A percentile compares a stretch with the other conserved stretches of the same genome.
These are phyloP conservation scores for Yamagishiella unicocca DNA, from an alignment of 139 green algal species.

Conservation along the genomic window DNA sequence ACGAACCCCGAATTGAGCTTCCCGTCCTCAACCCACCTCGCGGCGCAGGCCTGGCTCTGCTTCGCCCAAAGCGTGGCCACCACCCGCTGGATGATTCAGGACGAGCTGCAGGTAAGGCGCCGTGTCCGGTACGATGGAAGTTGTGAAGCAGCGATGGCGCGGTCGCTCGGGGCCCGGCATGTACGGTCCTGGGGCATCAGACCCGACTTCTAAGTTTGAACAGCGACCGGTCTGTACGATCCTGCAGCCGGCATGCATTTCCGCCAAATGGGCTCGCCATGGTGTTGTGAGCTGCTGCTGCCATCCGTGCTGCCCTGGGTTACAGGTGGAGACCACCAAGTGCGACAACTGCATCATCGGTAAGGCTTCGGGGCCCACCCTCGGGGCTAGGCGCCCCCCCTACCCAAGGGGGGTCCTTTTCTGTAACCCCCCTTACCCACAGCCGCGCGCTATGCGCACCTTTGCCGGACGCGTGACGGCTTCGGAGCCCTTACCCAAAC, in stretches of 20 bases:
- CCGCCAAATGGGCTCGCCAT: no score
- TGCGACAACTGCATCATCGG: slow-evolving; percentile 88
- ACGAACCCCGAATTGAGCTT: no score
- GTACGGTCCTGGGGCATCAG: no score
- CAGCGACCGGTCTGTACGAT: no score
- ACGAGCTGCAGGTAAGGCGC: slow-evolving; percentile 71
- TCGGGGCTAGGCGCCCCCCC: not conserved
- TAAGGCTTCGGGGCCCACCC: not conserved
- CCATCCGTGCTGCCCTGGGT: not conserved
- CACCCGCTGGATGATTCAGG: slow-evolving; percentile 87
- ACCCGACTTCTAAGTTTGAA: no score
- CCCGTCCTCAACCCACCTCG: no score
- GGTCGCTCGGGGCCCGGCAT: no score
- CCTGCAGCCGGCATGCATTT: no score
- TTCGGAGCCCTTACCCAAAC: no score
- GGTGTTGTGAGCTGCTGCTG: not conserved
- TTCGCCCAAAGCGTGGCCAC: slow-evolving; percentile 70
- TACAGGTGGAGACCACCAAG: slow-evolving; percentile 71
- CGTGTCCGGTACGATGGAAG: not conserved
- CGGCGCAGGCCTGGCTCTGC: slow-evolving; percentile 71
- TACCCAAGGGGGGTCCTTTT: not conserved
- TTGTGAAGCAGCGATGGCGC: not conserved
- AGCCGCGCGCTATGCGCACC: no score
- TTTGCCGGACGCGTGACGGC: no score
- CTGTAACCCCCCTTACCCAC: not conserved